These are phyloP conservation scores for Aspergillus niger DNA, from an alignment of 2,329 filamentous ascomycete species.

Conservation along the genomic window DNA sequence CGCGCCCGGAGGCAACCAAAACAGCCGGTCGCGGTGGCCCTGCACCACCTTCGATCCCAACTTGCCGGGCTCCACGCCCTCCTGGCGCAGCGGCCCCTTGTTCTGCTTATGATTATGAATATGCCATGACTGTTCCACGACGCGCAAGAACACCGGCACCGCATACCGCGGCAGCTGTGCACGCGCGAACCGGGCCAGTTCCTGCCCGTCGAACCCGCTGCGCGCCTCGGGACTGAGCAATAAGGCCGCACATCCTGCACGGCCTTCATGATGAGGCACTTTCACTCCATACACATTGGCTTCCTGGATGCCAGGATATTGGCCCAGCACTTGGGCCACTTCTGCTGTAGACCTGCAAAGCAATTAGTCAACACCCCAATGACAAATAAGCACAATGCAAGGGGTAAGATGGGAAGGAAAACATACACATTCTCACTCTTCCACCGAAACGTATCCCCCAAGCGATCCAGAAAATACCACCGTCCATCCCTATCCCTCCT, in stretches of 20 bases:
- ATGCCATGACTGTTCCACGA: slow-evolving; percentile 52
- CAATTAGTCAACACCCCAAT: neutral
- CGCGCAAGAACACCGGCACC: slow-evolving; percentile 70
- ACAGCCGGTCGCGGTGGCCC: slow-evolving; percentile 49
- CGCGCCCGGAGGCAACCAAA: slow-evolving; percentile 53
- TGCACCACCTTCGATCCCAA: slow-evolving; percentile 48
- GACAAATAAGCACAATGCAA: neutral
- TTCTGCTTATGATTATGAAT: slow-evolving; percentile 77
- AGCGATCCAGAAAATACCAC: slow-evolving; percentile 69
- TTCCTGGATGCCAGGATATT: slow-evolving; percentile 61
- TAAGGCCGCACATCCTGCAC: slow-evolving; percentile 63
- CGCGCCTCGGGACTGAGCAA: slow-evolving; percentile 56
- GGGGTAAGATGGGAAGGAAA: no score
- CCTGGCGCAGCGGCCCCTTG: slow-evolving; percentile 68
- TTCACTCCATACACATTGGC: slow-evolving; percentile 71
- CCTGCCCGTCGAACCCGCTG: slow-evolving; percentile 59
- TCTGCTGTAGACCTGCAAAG: slow-evolving; percentile 56
- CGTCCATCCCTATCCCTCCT: slow-evolving; percentile 63
- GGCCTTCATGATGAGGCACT: slow-evolving; percentile 67
- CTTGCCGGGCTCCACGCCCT: slow-evolving; percentile 63
- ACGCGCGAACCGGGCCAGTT: slow-evolving; percentile 60
- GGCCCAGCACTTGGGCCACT: slow-evolving; percentile 65
- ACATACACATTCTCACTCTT: slow-evolving; percentile 67
- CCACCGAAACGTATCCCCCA: slow-evolving; percentile 76
- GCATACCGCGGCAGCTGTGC: slow-evolving; percentile 70